A percentile compares a stretch with the other conserved stretches of the same genome.
These are phyloP conservation scores for Cadophora sp. DNA, from an alignment of 2,329 filamentous ascomycete genomes.

Conservation along the genomic window DNA sequence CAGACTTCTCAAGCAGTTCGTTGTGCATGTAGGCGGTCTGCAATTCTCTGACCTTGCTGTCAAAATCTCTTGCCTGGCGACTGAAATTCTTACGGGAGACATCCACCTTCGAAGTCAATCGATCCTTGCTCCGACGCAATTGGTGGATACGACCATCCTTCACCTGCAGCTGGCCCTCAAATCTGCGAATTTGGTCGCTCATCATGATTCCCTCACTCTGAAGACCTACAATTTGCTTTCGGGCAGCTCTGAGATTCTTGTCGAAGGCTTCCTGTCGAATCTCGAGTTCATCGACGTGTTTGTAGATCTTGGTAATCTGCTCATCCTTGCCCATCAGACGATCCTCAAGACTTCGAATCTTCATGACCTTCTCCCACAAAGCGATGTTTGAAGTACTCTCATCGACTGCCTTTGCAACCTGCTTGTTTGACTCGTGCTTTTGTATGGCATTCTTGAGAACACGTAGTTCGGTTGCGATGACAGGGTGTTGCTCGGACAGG, in stretches of 20 bases:
- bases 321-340: no score
- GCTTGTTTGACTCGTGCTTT: neutral
- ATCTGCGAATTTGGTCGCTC: neutral
- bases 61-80: neutral
- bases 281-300: no score
- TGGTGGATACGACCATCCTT: neutral
- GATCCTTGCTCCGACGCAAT: no score
- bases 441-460: conserved; percentile 7
- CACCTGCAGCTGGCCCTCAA: neutral
- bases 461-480: neutral
- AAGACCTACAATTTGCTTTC: no score
- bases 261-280: no score
- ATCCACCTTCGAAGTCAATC: neutral
- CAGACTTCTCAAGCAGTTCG: no score
- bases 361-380: neutral
- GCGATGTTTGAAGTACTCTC: neutral
- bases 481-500: neutral
- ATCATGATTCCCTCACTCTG: neutral
- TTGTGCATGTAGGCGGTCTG: no score
- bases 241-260: no score
- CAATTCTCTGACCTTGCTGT: neutral
- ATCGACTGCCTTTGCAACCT: neutral
- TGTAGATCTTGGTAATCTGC: no score
- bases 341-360: no score
- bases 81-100: neutral